These are phyloP conservation scores for Limnomonas spitsbergensis DNA, from an alignment of 139 green algal genomes.

Conservation along the genomic window DNA sequence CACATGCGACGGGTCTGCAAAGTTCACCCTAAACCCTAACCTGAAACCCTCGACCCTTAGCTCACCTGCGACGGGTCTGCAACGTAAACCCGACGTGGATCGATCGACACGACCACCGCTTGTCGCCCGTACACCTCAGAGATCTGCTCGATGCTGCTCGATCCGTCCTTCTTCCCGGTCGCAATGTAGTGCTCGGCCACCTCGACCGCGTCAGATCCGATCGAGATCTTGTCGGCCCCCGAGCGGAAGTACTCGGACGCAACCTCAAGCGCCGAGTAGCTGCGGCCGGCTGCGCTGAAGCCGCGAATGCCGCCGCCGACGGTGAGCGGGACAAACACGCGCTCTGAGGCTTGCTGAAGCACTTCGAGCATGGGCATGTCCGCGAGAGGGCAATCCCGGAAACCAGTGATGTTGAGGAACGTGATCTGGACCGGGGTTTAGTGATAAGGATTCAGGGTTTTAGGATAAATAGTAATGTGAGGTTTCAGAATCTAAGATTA, in stretches of 20 bases:
- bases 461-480: too few species aligned
- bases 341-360: slow-evolving; percentile 73
- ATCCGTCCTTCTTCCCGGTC: slow-evolving; percentile 17
- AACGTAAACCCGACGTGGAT: slow-evolving; percentile 89
- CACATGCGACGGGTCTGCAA: background rate
- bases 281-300: slow-evolving; percentile 72
- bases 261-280: slow-evolving; percentile 88
- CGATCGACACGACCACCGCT: slow-evolving; percentile 89
- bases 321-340: slow-evolving; percentile 97
- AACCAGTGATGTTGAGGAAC: slow-evolving; percentile 98
- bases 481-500: too few species aligned
- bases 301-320: slow-evolving; percentile 94
- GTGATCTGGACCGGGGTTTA: too few species aligned
- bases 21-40: background rate
- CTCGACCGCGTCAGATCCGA: slow-evolving; percentile 89
- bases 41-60: too few species aligned
- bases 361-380: slow-evolving; percentile 97
- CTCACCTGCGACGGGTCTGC: slow-evolving; percentile 43
- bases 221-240: slow-evolving; percentile 96
- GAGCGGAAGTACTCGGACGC: slow-evolving; percentile 94
- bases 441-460: background rate
- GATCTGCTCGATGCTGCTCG: slow-evolving; percentile 91
- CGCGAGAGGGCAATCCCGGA: slow-evolving; percentile 85
- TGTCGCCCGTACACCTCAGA: slow-evolving; percentile 87
- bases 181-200: slow-evolving; percentile 33